These are phyloP conservation scores for Trichoderma polysporum DNA, from an alignment of 2,329 filamentous ascomycete genomes.

Conservation along the genomic window DNA sequence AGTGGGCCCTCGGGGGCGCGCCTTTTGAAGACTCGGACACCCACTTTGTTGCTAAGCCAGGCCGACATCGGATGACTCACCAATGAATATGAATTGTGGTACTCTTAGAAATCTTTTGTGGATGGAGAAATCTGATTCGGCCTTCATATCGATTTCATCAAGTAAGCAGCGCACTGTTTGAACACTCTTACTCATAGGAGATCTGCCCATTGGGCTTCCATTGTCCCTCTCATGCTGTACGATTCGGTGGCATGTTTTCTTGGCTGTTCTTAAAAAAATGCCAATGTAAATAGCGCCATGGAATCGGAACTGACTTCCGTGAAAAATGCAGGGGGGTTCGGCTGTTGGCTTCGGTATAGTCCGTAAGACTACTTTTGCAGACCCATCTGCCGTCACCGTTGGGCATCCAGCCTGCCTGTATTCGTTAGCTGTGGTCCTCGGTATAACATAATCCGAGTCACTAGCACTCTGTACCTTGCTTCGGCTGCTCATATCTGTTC, in stretches of 20 bases:
- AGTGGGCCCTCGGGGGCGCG: background rate
- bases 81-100: background rate
- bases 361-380: background rate
- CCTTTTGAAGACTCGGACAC: background rate
- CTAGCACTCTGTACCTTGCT: background rate
- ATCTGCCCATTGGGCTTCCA: background rate
- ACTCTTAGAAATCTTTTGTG: background rate
- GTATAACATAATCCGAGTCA: background rate
- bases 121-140: background rate
- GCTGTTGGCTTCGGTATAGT: background rate
- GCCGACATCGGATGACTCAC: background rate
- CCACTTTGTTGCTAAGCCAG: background rate
- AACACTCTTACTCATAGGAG: background rate
- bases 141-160: background rate
- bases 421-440: background rate
- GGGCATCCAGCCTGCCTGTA: background rate
- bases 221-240: background rate
- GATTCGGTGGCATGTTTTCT: background rate
- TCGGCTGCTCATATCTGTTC: background rate
- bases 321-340: background rate
- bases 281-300: background rate
- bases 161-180: background rate
- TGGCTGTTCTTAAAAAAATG: background rate
- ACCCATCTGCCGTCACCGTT: background rate
- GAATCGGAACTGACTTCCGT: background rate